Evolutionary conservation across 768 basidiomycete species (phyloP).

Genomic region (Pisolithus orientalis): DNA sequence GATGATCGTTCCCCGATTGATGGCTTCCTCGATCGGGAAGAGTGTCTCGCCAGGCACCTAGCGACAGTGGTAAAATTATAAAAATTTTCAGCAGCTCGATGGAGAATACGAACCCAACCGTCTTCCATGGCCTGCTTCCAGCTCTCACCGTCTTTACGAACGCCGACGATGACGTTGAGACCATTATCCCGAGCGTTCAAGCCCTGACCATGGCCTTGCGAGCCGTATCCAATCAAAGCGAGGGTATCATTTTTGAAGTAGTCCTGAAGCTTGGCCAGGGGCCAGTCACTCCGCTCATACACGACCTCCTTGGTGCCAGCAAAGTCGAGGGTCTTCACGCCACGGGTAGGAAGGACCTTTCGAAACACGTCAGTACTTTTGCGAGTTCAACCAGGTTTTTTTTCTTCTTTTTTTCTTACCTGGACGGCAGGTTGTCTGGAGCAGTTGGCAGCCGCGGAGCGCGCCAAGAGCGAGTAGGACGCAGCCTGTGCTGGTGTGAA

Average conservation of each 20-base stretch:
- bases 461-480: constrained; percentile 64
- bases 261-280: constrained; percentile 93
- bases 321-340: constrained; percentile 94
- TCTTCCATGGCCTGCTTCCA: constrained; percentile 95
- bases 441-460: constrained; percentile 27
- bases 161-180: constrained; percentile 96
- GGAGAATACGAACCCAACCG: constrained; percentile 69
- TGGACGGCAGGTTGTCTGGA: constrained; percentile 31
- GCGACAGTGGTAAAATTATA: background rate
- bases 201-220: constrained; percentile 97
- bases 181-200: constrained; percentile 99
- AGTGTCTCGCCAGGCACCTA: constrained; percentile 95
- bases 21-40: constrained; percentile 98
- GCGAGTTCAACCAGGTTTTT: background rate
- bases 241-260: constrained; percentile 99
- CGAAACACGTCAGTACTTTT: background rate
- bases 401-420: constrained; percentile 14
- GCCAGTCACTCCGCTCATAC: constrained; percentile 97
- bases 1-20: constrained; percentile 93
- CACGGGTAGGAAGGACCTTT: constrained; percentile 53
- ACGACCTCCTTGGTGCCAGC: constrained; percentile 90
- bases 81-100: background rate
- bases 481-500: constrained; percentile 43
- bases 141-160: constrained; percentile 92
- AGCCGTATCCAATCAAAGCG: constrained; percentile 98